These are phyloP conservation scores for Jatropha multifida DNA, from an alignment of 441 rosid genomes.

Conservation along the genomic window DNA sequence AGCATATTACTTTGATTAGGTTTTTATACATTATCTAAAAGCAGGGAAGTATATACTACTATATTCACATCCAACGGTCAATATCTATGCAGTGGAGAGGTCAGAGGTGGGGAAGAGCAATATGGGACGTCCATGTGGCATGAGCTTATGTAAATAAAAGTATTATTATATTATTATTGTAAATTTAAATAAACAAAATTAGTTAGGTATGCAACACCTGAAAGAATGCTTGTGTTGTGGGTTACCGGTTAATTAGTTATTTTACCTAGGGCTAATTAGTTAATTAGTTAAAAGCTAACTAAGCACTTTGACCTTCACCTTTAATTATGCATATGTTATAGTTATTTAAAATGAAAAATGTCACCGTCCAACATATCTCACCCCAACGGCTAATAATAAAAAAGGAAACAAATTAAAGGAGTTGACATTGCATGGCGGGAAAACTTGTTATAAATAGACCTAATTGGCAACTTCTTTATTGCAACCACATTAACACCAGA, in stretches of 20 bases:
- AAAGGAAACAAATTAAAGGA: slow-evolving; percentile 11
- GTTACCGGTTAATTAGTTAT: slow-evolving; percentile 7
- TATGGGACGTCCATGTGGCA: slow-evolving; percentile 8
- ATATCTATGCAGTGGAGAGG: not conserved
- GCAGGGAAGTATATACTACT: too few relatives aligned
- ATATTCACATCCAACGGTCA: not conserved
- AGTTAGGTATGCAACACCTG: slow-evolving; percentile 8
- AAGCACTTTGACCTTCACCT: slow-evolving; percentile 29
- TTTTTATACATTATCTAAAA: not conserved
- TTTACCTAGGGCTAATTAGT: not conserved
- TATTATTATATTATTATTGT: not conserved
- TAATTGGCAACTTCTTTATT: slow-evolving; percentile 8
- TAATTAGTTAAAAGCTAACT: not conserved
- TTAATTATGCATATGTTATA: not conserved
- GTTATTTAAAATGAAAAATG: not conserved
- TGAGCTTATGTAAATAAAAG: not conserved
- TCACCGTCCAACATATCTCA: slow-evolving; percentile 36
- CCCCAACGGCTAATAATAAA: slow-evolving; percentile 25
- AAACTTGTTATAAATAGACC: slow-evolving; percentile 42
- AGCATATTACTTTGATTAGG: not conserved
- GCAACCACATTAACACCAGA: slow-evolving; percentile 24
- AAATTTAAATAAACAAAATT: not conserved
- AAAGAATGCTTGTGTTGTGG: slow-evolving; percentile 24
- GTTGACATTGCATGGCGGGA: slow-evolving; percentile 46
- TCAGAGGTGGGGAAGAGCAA: not conserved